A percentile compares a stretch with the other conserved stretches of the same genome.
Evolutionary conservation across 352 stramenopile species (phyloP).

Genomic region (Pythium pyrilobum): DNA sequence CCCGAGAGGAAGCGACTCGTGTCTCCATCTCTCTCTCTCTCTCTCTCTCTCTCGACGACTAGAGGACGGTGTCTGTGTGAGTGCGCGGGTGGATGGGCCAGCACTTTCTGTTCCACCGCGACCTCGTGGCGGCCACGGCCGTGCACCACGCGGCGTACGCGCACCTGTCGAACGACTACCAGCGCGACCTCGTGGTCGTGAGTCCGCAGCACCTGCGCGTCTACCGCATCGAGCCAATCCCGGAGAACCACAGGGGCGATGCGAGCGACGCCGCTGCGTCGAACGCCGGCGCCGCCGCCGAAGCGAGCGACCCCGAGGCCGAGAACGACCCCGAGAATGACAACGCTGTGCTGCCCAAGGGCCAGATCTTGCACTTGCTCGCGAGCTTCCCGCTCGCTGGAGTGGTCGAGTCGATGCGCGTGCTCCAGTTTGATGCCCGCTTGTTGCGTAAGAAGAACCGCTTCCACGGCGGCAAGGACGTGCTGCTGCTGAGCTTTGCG

Average conservation of each 20-base stretch:
- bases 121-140: constrained; percentile 71
- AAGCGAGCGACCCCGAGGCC: not conserved
- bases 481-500: constrained; percentile 73
- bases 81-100: constrained; percentile 43
- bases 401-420: constrained; percentile 61
- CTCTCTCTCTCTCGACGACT: not conserved
- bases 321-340: not conserved
- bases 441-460: constrained; percentile 64
- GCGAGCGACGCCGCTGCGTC: not conserved
- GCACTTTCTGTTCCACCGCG: constrained; percentile 81
- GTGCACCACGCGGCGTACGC: constrained; percentile 70
- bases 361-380: constrained; percentile 65
- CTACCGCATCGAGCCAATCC: constrained; percentile 73
- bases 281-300: not conserved
- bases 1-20: not conserved
- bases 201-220: constrained; percentile 70
- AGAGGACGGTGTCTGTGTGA: not conserved
- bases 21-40: not conserved
- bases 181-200: constrained; percentile 67
- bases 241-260: constrained; percentile 5
- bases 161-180: constrained; percentile 58
- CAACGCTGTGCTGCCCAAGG: constrained; percentile 25
- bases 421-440: constrained; percentile 62
- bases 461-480: constrained; percentile 65
- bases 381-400: constrained; percentile 69